Base-by-base conservation (phyloP, 495 filamentous ascomycete species). In the Pseudomonodictys pantanalensis region DNA sequence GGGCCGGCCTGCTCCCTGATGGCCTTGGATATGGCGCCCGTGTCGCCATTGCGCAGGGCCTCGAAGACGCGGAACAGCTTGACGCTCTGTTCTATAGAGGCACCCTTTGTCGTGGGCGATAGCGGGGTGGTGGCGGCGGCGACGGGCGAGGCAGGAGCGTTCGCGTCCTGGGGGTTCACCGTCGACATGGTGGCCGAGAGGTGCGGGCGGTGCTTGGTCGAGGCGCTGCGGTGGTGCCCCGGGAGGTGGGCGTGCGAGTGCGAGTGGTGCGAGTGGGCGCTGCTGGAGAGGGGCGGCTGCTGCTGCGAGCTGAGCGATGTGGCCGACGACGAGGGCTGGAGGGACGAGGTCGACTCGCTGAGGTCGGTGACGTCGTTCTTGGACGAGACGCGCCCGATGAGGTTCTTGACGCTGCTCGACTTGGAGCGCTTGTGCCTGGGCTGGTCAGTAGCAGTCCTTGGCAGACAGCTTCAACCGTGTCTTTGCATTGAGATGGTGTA, bases 11-110 rank as follows among this genome's bases (percentile, higher is more conserved):
- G 77, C 24, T 95, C 90, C 54, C 86, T 86, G 59, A 96, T 88
- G 8, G 89, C 91, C 68, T 87, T 91, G 24, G 88, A 87, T 67
- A 98, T 97, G 3, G 90, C 89, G 20, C 83, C 87, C 1, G 89
- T 93, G 64, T 98, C 91, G 12, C 93, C 93, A 68, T 82, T 92
- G 58, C 95, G 81, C 51, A 98, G 76, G 17, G 91, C 85, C 73
- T 97, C 93, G 68, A 97, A 96, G 24, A 97, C 82, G 58, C 91
- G 85, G 75, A 97, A 98, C 59, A 92, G 91, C 60, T 85, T 82
- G 32, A 98, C 92, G 0, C 93, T 97, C 70, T 96, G 90, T 66
- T 98, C 92, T 35, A 98, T 90, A 0, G 90, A 86, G 7, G 74
- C 73, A 2, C 75, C 76, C 65, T 56, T 73, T 33, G 59, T 68